Evolutionary conservation across 805 yeast genomes (phyloP).

Genomic region (Saturnispora hagleri): DNA sequence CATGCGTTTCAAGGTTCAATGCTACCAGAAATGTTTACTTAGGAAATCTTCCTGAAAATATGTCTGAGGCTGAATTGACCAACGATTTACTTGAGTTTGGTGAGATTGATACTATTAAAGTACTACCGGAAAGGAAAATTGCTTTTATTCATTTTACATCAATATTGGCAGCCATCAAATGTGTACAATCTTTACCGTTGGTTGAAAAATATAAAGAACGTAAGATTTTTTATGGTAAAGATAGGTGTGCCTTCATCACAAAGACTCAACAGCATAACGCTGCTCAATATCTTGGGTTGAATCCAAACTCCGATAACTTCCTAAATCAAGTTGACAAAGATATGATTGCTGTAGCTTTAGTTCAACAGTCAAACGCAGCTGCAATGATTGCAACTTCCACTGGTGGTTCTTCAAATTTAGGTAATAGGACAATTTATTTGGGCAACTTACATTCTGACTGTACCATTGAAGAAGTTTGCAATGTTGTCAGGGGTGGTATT

Average conservation of each 20-base stretch:
- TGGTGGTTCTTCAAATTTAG: slow-evolving; percentile 86
- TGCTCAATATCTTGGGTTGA: slow-evolving; percentile 85
- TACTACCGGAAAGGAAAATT: slow-evolving; percentile 70
- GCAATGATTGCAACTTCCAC: slow-evolving; percentile 95
- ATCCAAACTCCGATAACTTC: slow-evolving; percentile 80
- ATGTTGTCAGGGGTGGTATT: slow-evolving; percentile 91
- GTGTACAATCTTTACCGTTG: slow-evolving; percentile 65
- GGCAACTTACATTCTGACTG: slow-evolving; percentile 87
- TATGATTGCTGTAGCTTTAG: slow-evolving; percentile 61
- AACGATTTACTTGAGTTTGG: slow-evolving; percentile 70
- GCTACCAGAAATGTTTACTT: slow-evolving; percentile 93
- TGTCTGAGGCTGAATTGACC: slow-evolving; percentile 56
- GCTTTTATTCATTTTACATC: slow-evolving; percentile 88
- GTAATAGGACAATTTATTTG: slow-evolving; percentile 86
- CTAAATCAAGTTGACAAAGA: slow-evolving; percentile 51
- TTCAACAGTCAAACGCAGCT: slow-evolving; percentile 93
- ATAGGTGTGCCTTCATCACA: slow-evolving; percentile 88
- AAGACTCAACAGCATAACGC: slow-evolving; percentile 96
- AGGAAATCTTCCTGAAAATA: slow-evolving; percentile 57
- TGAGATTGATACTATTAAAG: slow-evolving; percentile 73
- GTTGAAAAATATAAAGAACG: slow-evolving; percentile 62
- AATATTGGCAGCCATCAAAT: slow-evolving; percentile 76
- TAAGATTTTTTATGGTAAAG: slow-evolving; percentile 87
- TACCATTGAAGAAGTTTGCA: slow-evolving; percentile 87
- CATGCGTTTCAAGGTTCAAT: slow-evolving; percentile 71